A percentile compares a stretch with the other conserved stretches of the same genome.
phyloP scores from a whole-genome alignment of 2,329 filamentous ascomycete genomes.

The Sporothrix mexicana region DNA sequence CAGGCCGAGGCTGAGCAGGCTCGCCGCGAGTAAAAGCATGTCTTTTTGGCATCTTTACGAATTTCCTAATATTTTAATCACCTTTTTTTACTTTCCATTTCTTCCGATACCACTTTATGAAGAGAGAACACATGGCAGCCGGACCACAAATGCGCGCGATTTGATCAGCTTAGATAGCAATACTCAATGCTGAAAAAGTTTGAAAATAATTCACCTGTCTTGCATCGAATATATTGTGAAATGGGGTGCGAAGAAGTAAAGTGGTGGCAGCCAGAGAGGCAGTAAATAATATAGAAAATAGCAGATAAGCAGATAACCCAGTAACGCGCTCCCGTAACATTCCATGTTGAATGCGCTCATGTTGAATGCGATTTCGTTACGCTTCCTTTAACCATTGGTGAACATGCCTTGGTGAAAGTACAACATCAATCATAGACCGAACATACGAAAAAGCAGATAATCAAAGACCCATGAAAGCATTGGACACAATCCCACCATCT shows the following conservation, averaged over 20 bases:
- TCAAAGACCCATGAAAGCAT: neutral
- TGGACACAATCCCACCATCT: neutral
- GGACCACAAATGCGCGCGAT: conserved; percentile 2
- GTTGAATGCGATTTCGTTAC: conserved; percentile 28
- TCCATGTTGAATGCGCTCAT: conserved; percentile 24
- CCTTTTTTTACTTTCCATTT: neutral
- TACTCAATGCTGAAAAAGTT: neutral
- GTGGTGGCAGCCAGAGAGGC: too few species aligned
- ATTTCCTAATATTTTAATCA: neutral
- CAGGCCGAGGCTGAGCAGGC: conserved; percentile 57
- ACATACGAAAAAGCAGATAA: conserved; percentile 36
- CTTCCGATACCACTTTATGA: neutral
- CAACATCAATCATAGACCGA: neutral
- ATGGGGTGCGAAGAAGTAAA: neutral
- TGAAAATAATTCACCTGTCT: neutral
- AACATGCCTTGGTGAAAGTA: conserved; percentile 12
- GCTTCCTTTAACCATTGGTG: conserved; percentile 14
- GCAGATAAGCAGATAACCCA: neutral
- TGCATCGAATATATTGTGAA: neutral
- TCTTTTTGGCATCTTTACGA: neutral
- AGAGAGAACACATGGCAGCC: neutral
- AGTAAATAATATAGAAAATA: neutral
- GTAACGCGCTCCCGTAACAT: conserved; percentile 2
- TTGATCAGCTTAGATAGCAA: conserved; percentile 1
- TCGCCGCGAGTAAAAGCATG: conserved; percentile 5